Evolutionary conservation across 345 rosid species (phyloP), one percentile per base, ranked within the genome.

Genomic region (Limnanthes douglasii): DNA sequence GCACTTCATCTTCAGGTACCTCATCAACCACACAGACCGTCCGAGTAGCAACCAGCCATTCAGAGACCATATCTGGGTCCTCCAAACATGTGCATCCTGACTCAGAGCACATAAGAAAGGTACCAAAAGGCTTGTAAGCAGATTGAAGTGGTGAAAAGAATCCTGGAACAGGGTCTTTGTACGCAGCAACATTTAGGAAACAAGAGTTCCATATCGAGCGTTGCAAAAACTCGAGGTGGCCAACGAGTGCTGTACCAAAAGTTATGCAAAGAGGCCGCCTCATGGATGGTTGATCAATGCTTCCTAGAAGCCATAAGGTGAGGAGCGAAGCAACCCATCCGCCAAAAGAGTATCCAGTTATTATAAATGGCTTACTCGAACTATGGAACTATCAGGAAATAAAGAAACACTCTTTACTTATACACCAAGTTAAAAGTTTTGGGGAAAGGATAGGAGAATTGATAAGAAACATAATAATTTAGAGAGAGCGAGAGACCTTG

Each of bases 291-390:
- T 1, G 32, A 3, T 53, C 10, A 23, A 74, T 38, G 14, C 11
- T 39, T 23, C 62, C 65, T 3, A 77, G 62, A 53, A 85, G 57
- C 75, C 70, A 64, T 17, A 85, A 41, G 1, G 86, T 69, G 39
- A 72, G 74, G 31, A 85, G 83, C 32, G 72, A 65, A 16, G 93
- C 96, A 14, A 80, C 36, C 0, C 73, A 65, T 44, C 86, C 96
- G 54, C 80, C 90, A 13, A 77, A 45, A 9, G 53, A 45, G 26
- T 54, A 53, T 28, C 93, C 94, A 1, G 83, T 56, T n/a, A 85
- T 41, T 38, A 85, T 56, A 21, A 60, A 50, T 1, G 48, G 65
- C 6, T 23, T 19, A 13, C 31, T 5, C 13, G 31, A 5, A 11
- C 29, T 0, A 0, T 45, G 30, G 11, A 15, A n/a, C 1, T 3